phyloP scores from a whole-genome alignment of 768 basidiomycete species.

The Lactifluus volemus region DNA sequence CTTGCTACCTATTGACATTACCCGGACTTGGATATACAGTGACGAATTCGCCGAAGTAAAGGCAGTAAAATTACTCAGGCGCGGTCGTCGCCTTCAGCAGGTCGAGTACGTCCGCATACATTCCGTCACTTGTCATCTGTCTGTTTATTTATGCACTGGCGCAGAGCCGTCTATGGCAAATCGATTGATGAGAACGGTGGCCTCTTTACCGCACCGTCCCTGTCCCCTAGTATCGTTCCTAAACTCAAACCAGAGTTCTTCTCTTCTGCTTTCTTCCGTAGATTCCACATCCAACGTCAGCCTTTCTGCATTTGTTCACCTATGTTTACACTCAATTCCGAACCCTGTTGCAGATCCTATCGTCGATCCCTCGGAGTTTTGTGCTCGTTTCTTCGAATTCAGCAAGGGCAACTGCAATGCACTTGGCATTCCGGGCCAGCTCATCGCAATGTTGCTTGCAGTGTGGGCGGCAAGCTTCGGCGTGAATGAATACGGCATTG shows the following conservation, averaged over 20 bases:
- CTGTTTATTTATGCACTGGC: conserved; percentile 6
- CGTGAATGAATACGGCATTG: conserved; percentile 66
- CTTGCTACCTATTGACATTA: conserved; percentile 6
- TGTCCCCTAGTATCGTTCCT: conserved; percentile 53
- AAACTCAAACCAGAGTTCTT: conserved; percentile 74
- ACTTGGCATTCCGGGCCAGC: conserved; percentile 63
- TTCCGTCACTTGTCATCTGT: conserved; percentile 5
- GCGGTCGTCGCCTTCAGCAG: conserved; percentile 73
- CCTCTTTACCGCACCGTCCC: conserved; percentile 28
- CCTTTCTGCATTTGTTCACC: conserved; percentile 1
- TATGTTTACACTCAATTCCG: background rate
- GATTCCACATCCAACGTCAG: conserved; percentile 77
- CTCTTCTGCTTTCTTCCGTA: conserved; percentile 72
- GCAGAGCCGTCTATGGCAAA: conserved; percentile 74
- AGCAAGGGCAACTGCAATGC: conserved; percentile 45
- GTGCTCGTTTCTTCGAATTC: conserved; percentile 61
- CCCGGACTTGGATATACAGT: conserved; percentile 33
- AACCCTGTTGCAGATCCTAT: conserved; percentile 56
- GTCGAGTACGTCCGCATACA: conserved; percentile 53
- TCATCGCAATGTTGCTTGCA: conserved; percentile 72
- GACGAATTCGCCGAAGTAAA: conserved; percentile 91
- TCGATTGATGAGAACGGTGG: conserved; percentile 37
- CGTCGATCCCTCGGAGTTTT: conserved; percentile 73
- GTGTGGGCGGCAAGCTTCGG: conserved; percentile 90
- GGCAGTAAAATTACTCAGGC: conserved; percentile 75